These are phyloP conservation scores for Lenzites betulinus DNA, from an alignment of 768 basidiomycete species.

Conservation along the genomic window DNA sequence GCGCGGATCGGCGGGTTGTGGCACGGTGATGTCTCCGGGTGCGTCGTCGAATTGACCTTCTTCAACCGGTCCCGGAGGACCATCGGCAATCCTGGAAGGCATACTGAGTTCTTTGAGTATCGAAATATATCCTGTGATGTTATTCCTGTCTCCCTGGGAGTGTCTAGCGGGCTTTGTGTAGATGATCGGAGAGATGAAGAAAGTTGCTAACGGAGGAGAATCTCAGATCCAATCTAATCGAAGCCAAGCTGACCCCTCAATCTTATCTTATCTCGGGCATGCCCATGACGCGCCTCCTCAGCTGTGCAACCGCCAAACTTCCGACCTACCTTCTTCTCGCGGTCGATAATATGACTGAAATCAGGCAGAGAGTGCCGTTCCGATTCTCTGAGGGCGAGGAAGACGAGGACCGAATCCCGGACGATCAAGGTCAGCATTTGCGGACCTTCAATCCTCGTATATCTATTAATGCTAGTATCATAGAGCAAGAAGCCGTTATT, in stretches of 20 bases:
- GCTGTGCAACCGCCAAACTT: no score
- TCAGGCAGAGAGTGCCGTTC: conserved; percentile 28
- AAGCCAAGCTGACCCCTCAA: background rate
- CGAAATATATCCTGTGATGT: no score
- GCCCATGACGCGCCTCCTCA: background rate
- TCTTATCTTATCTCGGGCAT: background rate
- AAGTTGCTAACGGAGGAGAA: background rate
- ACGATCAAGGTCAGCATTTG: conserved; percentile 30
- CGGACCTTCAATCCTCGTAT: background rate
- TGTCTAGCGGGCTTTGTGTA: no score
- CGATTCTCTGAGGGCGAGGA: conserved; percentile 22
- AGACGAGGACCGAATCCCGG: conserved; percentile 24
- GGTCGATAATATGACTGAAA: conserved; percentile 6
- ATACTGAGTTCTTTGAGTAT: background rate
- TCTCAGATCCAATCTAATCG: conserved; percentile 3
- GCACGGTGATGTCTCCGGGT: conserved; percentile 33
- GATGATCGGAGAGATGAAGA: background rate
- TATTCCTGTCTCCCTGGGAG: no score
- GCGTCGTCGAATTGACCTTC: conserved; percentile 68
- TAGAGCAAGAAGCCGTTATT: conserved; percentile 34
- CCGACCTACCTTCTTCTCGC: no score
- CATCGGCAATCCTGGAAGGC: background rate
- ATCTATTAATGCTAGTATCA: background rate
- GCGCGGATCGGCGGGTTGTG: conserved; percentile 25
- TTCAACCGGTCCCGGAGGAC: conserved; percentile 32